A percentile compares a stretch with the other conserved stretches of the same genome.
Evolutionary conservation across 805 yeast genomes (phyloP).

Genomic region (Candida nitratophila): DNA sequence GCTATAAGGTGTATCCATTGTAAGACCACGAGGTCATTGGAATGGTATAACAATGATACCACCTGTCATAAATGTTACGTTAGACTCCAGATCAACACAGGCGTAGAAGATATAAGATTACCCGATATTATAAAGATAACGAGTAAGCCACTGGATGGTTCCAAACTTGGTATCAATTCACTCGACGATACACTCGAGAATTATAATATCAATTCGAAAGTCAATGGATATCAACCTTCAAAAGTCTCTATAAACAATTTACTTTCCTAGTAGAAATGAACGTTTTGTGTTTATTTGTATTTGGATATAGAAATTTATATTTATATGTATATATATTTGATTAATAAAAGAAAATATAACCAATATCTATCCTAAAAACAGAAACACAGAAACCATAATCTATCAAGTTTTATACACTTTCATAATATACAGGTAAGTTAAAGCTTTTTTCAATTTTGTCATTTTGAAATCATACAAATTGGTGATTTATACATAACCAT

Average conservation of each 20-base stretch:
- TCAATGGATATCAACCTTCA: not conserved
- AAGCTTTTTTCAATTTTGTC: not conserved
- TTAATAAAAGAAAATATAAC: too few species aligned
- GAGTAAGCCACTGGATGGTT: slow-evolving; percentile 9
- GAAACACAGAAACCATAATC: too few species aligned
- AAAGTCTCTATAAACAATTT: slow-evolving; percentile 16
- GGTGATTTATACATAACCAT: slow-evolving; percentile 13
- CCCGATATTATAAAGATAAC: slow-evolving; percentile 14
- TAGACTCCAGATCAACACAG: slow-evolving; percentile 14
- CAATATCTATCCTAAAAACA: too few species aligned
- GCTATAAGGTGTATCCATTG: not conserved
- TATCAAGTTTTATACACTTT: not conserved
- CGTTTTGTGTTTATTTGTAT: too few species aligned
- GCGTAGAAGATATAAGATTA: slow-evolving; percentile 13
- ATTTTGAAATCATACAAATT: too few species aligned
- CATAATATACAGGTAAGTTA: not conserved
- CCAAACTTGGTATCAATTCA: slow-evolving; percentile 13
- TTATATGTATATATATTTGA: too few species aligned
- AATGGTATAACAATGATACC: not conserved
- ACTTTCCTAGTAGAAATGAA: too few species aligned
- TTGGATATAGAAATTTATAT: too few species aligned
- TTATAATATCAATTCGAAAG: not conserved
- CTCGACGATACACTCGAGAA: slow-evolving; percentile 6
- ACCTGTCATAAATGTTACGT: slow-evolving; percentile 22
- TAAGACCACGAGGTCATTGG: not conserved